Evolutionary conservation across 305 asterid species (phyloP).

Genomic region (Solanum hybrid): DNA sequence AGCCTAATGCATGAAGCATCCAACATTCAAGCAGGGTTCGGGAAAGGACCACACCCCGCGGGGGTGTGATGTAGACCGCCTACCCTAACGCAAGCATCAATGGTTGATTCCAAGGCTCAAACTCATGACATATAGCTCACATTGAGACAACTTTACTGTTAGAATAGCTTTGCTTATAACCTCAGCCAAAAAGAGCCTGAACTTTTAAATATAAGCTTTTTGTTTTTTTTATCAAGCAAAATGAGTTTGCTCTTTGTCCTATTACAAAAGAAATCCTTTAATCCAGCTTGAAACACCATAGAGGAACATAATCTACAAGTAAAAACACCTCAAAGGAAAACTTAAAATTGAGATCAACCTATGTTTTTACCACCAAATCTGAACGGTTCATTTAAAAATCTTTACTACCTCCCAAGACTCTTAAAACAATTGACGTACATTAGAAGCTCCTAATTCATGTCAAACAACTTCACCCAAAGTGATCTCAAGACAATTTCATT

Average conservation of each 20-base stretch:
- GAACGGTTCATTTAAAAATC: not conserved
- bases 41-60: not conserved
- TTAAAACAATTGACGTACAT: not conserved
- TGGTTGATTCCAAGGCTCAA: not conserved
- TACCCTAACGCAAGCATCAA: not conserved
- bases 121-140: not conserved
- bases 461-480: not conserved
- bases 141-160: not conserved
- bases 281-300: not conserved
- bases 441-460: not conserved
- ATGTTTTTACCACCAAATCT: not conserved
- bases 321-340: not conserved
- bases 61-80: not conserved
- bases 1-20: not conserved
- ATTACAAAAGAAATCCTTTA: not conserved
- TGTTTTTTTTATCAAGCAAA: not conserved
- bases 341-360: not conserved
- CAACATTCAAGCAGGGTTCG: not conserved
- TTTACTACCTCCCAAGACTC: not conserved
- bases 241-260: not conserved
- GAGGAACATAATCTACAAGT: not conserved
- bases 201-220: not conserved
- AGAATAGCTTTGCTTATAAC: not conserved
- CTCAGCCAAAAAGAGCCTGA: not conserved
- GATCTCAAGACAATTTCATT: conserved; percentile 1